Conservation (phyloP, 2,329 filamentous ascomycete species). For the Fusarium anguioides region DNA sequence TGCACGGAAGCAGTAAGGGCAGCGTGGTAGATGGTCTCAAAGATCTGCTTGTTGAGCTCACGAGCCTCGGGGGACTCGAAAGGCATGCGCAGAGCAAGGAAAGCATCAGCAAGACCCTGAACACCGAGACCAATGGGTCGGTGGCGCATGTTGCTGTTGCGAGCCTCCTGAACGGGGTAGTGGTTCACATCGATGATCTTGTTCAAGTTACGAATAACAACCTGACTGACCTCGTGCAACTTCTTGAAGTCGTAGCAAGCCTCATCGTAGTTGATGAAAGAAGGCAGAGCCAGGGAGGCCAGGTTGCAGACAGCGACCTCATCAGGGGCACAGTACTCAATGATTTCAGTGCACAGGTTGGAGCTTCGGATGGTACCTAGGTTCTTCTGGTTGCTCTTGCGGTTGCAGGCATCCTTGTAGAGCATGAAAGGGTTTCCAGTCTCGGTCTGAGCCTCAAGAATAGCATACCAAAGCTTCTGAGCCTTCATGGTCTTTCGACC, state of each 20-base stretch:
- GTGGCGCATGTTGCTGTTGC: slow-evolving; percentile 97
- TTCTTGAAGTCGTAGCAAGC: slow-evolving; percentile 95
- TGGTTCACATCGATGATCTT: slow-evolving; percentile 98
- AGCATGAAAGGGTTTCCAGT: slow-evolving; percentile 99
- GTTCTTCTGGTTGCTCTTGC: slow-evolving; percentile 99
- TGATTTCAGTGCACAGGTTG: slow-evolving; percentile 98
- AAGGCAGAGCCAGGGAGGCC: slow-evolving; percentile 91
- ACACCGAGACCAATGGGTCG: slow-evolving; percentile 96
- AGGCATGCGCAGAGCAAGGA: slow-evolving; percentile 94
- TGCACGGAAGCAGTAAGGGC: slow-evolving; percentile 90
- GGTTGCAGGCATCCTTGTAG: slow-evolving; percentile 98
- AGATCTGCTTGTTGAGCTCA: slow-evolving; percentile 96
- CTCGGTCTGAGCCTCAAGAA: slow-evolving; percentile 97
- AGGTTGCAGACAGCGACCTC: slow-evolving; percentile 99
- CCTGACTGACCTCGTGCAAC: slow-evolving; percentile 92
- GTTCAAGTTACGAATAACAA: slow-evolving; percentile 95
- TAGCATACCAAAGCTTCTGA: slow-evolving; percentile 99
- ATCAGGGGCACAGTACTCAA: slow-evolving; percentile 96
- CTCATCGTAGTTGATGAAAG: slow-evolving; percentile 86
- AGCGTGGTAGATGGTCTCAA: slow-evolving; percentile 99
- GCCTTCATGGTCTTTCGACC: slow-evolving; percentile 94
- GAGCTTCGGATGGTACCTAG: slow-evolving; percentile 98
- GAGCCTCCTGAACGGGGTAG: slow-evolving; percentile 95
- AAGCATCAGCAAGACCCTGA: slow-evolving; percentile 96
- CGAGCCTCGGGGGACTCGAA: slow-evolving; percentile 97